Conservation (phyloP, 2,329 filamentous ascomycete species). For the Colletotrichum ledebouriae region DNA sequence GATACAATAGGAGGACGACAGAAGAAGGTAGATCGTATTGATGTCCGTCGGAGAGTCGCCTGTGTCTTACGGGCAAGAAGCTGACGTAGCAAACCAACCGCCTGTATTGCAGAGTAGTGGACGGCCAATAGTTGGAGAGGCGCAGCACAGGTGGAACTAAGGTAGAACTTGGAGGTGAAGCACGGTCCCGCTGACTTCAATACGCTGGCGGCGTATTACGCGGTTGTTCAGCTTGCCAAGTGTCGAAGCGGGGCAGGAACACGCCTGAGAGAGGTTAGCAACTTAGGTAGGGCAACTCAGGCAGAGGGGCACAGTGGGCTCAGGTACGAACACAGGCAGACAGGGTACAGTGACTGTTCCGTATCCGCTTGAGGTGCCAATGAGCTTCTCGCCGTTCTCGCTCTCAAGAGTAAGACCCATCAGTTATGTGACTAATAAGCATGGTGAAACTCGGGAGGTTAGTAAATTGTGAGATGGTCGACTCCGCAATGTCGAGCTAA, state of each 20-base stretch:
- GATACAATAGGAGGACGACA: conserved; percentile 14
- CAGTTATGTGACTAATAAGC: conserved; percentile 17
- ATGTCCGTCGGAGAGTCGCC: conserved; percentile 37
- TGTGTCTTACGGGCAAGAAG: conserved; percentile 41
- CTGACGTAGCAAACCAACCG: conserved; percentile 43
- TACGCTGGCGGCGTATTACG: conserved; percentile 38
- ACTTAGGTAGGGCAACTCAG: conserved; percentile 18
- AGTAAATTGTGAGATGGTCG: no score
- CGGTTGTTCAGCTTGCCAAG: conserved; percentile 35
- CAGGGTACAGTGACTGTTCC: conserved; percentile 2
- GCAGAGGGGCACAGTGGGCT: conserved; percentile 23
- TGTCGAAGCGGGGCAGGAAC: conserved; percentile 41
- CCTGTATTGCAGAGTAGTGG: conserved; percentile 38
- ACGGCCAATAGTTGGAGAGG: conserved; percentile 38
- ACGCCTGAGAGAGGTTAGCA: conserved; percentile 24
- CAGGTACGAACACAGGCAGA: conserved; percentile 14
- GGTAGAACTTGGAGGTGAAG: conserved; percentile 41
- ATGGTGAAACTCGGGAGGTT: background rate
- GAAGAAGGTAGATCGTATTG: conserved; percentile 31
- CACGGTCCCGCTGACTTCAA: conserved; percentile 39
- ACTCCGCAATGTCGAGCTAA: no score
- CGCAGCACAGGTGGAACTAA: conserved; percentile 42
- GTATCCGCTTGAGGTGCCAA: background rate
- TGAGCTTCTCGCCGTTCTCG: conserved; percentile 35
- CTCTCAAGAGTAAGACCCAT: conserved; percentile 21